Evolutionary conservation across 345 rosid species (phyloP).

Genomic region (Arabidopsis arenosa): DNA sequence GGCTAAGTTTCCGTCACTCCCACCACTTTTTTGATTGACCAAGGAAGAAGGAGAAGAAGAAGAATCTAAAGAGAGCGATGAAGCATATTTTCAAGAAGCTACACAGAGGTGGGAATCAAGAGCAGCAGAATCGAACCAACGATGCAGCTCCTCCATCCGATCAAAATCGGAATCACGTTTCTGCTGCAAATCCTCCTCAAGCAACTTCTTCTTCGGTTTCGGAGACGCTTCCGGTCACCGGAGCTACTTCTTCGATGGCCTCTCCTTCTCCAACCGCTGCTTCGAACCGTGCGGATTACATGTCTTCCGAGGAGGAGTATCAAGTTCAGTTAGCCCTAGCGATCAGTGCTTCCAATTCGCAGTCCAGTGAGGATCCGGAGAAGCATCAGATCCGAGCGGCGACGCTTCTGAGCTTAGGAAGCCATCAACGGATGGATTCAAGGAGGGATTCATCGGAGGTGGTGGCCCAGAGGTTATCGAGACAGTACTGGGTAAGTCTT

Average conservation of each 20-base stretch:
- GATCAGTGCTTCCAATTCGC: constrained; percentile 91
- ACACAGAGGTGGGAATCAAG: constrained; percentile 76
- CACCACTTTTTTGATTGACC: constrained; percentile 30
- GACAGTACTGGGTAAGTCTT: constrained; percentile 91
- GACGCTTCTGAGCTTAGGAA: constrained; percentile 72
- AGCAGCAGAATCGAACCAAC: constrained; percentile 72
- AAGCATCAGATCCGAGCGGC: constrained; percentile 96
- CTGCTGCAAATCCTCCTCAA: constrained; percentile 51
- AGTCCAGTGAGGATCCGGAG: constrained; percentile 65
- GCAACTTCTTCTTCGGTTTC: constrained; percentile 52
- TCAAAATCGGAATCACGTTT: constrained; percentile 47
- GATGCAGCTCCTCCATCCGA: constrained; percentile 62
- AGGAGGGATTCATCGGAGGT: constrained; percentile 63
- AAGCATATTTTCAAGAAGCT: constrained; percentile 95
- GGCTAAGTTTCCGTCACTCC: constrained; percentile 44
- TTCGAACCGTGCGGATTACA: constrained; percentile 58
- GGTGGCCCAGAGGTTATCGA: constrained; percentile 73
- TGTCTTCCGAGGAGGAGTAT: constrained; percentile 91
- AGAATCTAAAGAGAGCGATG: constrained; percentile 54
- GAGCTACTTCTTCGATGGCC: constrained; percentile 16
- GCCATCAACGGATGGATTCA: constrained; percentile 55
- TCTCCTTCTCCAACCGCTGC: constrained; percentile 44
- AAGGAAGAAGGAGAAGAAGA: neutral
- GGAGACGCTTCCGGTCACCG: constrained; percentile 29
- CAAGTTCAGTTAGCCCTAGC: constrained; percentile 97